phyloP scores from a whole-genome alignment of 306 rosid genomes.

The Lathyrus sativus region DNA sequence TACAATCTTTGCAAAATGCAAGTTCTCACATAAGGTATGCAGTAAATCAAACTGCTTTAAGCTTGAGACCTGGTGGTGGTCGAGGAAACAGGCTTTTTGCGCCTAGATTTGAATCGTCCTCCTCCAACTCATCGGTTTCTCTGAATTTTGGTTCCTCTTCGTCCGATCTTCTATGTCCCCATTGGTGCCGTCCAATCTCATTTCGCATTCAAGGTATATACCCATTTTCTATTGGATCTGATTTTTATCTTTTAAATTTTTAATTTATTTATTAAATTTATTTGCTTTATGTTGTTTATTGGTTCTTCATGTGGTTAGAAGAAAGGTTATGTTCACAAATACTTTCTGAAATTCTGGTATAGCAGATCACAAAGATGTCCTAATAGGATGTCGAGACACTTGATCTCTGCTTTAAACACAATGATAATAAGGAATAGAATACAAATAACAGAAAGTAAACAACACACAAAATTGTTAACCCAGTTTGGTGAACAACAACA shows the following conservation, averaged over 20 bases:
- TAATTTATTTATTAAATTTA: not conserved
- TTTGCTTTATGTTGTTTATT: not conserved
- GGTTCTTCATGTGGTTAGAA: not conserved
- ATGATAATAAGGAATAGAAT: too few relatives aligned
- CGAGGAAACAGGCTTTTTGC: constrained; percentile 71
- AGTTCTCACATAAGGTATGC: constrained; percentile 95
- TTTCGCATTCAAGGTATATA: constrained; percentile 65
- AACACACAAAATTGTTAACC: too few relatives aligned
- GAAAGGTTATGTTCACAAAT: not conserved
- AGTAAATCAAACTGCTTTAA: constrained; percentile 78
- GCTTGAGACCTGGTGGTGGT: constrained; percentile 99
- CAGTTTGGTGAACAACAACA: too few relatives aligned
- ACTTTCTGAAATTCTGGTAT: too few relatives aligned
- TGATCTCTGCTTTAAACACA: too few relatives aligned
- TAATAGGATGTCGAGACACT: too few relatives aligned
- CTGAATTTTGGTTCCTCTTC: constrained; percentile 66
- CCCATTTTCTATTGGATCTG: constrained; percentile 44
- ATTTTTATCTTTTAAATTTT: too few relatives aligned
- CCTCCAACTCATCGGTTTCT: constrained; percentile 49
- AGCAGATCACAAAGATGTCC: too few relatives aligned
- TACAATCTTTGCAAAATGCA: constrained; percentile 21
- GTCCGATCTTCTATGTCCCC: constrained; percentile 70
- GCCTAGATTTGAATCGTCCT: constrained; percentile 71
- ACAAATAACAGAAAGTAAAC: too few relatives aligned
- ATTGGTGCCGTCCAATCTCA: constrained; percentile 53